These are phyloP conservation scores for Cladosporium sp. DNA, from an alignment of 2,329 filamentous ascomycete genomes.

Conservation along the genomic window DNA sequence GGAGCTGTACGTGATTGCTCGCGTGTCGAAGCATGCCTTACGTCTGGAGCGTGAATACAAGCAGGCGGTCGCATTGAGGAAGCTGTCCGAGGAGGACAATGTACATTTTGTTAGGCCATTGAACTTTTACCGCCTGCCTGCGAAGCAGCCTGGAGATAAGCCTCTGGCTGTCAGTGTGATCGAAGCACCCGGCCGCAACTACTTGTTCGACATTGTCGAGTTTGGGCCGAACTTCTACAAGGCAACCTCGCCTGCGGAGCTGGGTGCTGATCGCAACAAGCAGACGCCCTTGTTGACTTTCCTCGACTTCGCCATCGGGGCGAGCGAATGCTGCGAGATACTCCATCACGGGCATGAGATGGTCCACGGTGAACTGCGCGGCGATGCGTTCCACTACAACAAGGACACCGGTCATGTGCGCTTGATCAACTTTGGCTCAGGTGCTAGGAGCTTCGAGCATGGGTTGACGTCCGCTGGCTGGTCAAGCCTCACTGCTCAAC, in stretches of 20 bases:
- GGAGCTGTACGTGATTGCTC: slow-evolving; percentile 62
- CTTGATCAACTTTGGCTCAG: slow-evolving; percentile 81
- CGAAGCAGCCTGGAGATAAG: slow-evolving; percentile 63
- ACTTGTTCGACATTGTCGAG: slow-evolving; percentile 65
- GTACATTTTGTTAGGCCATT: slow-evolving; percentile 76
- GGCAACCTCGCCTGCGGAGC: slow-evolving; percentile 21
- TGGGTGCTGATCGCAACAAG: slow-evolving; percentile 13
- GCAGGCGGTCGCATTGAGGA: slow-evolving; percentile 57
- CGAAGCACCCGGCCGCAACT: slow-evolving; percentile 71
- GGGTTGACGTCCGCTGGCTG: slow-evolving; percentile 80
- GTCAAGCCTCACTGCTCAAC: slow-evolving; percentile 75
- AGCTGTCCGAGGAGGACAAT: slow-evolving; percentile 47
- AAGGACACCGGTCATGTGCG: slow-evolving; percentile 66
- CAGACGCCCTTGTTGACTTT: slow-evolving; percentile 59
- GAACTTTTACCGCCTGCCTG: slow-evolving; percentile 69
- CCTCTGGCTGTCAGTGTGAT: slow-evolving; percentile 78
- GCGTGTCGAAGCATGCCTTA: slow-evolving; percentile 75
- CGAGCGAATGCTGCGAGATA: slow-evolving; percentile 79
- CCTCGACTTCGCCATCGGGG: slow-evolving; percentile 86
- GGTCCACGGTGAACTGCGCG: slow-evolving; percentile 86
- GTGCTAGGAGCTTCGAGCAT: slow-evolving; percentile 83
- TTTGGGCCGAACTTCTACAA: slow-evolving; percentile 62
- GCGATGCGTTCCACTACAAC: slow-evolving; percentile 87
- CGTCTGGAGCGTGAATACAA: slow-evolving; percentile 86
- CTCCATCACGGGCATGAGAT: slow-evolving; percentile 85